Base-by-base conservation (phyloP, 78 protist genomes). In the Cavenderia fasciculata region DNA sequence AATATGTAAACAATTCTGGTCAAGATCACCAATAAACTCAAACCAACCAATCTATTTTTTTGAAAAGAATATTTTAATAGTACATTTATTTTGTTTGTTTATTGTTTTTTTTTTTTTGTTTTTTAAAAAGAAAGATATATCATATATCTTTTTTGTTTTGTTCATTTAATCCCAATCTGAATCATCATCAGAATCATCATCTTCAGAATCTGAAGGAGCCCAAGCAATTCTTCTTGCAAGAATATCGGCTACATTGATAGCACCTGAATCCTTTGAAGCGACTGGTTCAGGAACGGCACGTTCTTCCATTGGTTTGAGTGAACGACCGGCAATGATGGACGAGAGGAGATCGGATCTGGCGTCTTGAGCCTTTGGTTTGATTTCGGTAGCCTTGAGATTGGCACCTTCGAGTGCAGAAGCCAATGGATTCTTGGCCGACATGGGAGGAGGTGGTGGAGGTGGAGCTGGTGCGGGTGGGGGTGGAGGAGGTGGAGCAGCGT, bases 401-500 rank as follows among this genome's bases (percentile, higher is more conserved):
- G 43, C 18, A 33, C 68, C 62, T 8, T 49, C 74, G 16, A 68
- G 74, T 10, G 74, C 74, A 8, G 19, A 16, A 25, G 74, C 74
- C 74, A 68, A 8, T 7, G 47, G 47, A 8, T 33, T 33, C 47
- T 33, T 33, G 10, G 47, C 74, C 10, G 62, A 36, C 27, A 36
- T 57, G 2, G 91, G 91, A 38, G 91, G 91, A 33, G 91, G 91
- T 46, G 91, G 82, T n/a, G 78, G 62, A 3, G 91, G 78, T 5
- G 91, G 47, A 7, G 74, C 8, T 7, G 91, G 91, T 12, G 91
- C 74, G 21, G 91, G 91, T 19, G 79, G 82, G 49, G 91, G 85
- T 63, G 91, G 91, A 1, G 90, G 74, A 44, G 76, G 47, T 54
- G 71, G 91, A 1, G 75, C 91, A 23, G 62, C 12, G 8, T 51